Conservation (phyloP, 1,139 yeast species). For the Geotrichum candidum region DNA sequence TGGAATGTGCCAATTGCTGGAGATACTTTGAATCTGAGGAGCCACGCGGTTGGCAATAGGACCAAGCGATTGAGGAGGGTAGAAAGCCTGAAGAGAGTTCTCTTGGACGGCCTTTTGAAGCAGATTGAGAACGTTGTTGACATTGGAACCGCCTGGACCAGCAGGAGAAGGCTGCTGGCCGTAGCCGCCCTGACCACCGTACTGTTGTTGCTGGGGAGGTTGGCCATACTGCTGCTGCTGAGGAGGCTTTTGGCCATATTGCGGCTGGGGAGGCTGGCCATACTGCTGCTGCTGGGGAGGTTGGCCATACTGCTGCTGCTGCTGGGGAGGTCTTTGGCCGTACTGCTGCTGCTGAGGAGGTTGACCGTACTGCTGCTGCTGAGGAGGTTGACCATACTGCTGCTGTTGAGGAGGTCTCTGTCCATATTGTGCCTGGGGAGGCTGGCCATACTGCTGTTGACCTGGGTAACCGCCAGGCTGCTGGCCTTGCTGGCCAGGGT, state of each 20-base stretch:
- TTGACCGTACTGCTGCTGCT: conserved; percentile 7
- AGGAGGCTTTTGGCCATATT: conserved; percentile 11
- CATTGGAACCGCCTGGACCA: neutral
- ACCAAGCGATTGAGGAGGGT: conserved; percentile 30
- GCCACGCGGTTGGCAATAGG: conserved; percentile 26
- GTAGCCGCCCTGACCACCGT: conserved; percentile 20
- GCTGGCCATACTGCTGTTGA: conserved; percentile 2
- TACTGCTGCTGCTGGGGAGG: conserved; percentile 22
- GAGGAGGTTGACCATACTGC: conserved; percentile 3
- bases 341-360: conserved; percentile 14
- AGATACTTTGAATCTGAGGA: conserved; percentile 24
- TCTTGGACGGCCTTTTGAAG: conserved; percentile 29
- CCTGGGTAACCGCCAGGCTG: neutral
- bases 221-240: conserved; percentile 17
- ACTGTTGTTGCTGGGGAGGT: conserved; percentile 22
- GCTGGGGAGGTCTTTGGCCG: conserved; percentile 12
- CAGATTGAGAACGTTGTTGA: neutral
- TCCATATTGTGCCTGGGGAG: conserved; percentile 4
- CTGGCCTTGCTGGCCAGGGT: conserved; percentile 10
- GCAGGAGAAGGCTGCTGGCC: neutral
- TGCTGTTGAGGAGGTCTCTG: conserved; percentile 7
- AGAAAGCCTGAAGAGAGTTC: conserved; percentile 29
- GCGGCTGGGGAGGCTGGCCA: conserved; percentile 21
- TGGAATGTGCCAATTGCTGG: conserved; percentile 30
- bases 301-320: conserved; percentile 18